Base-by-base conservation (phyloP, 2,329 filamentous ascomycete species). In the Ophiostoma fasciatum region DNA sequence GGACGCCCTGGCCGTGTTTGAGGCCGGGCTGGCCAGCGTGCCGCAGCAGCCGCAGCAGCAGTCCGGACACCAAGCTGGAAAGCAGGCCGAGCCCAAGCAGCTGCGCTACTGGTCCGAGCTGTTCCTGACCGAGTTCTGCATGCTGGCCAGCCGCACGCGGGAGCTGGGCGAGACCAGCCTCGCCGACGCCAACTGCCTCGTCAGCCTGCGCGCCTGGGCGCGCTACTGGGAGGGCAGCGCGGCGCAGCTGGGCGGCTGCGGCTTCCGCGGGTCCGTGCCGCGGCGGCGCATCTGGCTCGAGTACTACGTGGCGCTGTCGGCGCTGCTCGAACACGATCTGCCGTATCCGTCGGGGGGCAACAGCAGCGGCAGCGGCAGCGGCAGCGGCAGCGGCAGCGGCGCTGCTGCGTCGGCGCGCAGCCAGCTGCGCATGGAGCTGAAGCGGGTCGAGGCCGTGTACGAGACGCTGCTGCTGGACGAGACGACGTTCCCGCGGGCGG, bases 401-500 rank as follows among this genome's bases (percentile, higher is more conserved):
- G 59, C 59, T 23, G 67, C 71, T 25, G 54, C 63, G 28, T 55
- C 63, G 13, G 63, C 65, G 23, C 71, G 71, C 35, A 62, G 61
- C 28, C 76, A 79, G 48, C 69, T 94, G 48, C 69, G 77, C 35
- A 65, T 72, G 19, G 88, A 96, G 58, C 56, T 94, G 36, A 82
- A 84, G 51, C 72, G 70, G 35, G 78, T 87, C 9, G 84, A 96
- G 55, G 58, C 70, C 2, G 70, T 77, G 8, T 96, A 92, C 51
- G 85, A 94, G 54, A 67, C 68, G 13, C 63, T 90, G 4, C 61
- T 98, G 19, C 64, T 94, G 4, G 70, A 69, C 38, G 83, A 92
- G 51, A 82, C 81, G 0, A 66, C 69, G 20, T 98, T 98, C 48
- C 90, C 90, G 0, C 79, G 75, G 46, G 87, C 90, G 1, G 78